Base-by-base conservation (phyloP, 2,329 filamentous ascomycete species). In the Colletotrichum lini region DNA sequence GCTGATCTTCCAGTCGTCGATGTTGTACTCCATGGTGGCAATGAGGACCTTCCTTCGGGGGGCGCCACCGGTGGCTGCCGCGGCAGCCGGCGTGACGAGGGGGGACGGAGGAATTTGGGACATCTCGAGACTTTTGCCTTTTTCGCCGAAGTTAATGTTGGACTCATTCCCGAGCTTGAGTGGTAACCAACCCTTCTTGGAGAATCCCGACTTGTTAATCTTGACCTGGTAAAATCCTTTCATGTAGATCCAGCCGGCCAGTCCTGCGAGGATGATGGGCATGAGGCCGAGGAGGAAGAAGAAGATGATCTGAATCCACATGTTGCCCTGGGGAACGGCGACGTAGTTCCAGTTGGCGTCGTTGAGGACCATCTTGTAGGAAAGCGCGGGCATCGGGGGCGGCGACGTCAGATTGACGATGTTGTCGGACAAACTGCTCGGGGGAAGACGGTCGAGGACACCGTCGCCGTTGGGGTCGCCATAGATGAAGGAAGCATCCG, bases 21-120 rank as follows among this genome's bases (percentile, higher is more conserved):
- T 92, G 72, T 92, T 90, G 79, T 93, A 93, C 78, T 93, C 91
- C 89, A 93, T 92, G 8, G 91, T 92, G 15, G 90, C 91, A 64
- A 93, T 91, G 26, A 93, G 84, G 2, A 92, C 87, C 42, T 86
- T 91, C n/a, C 88, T 82, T 54, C 83, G 77, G 23, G 82, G 79
- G 18, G 67, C 68, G 53, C 72, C 74, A 44, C 67, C 72, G 18
- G 73, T 67, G 2, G 70, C 72, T 15, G 78, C 57, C 2, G 53
- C 74, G 44, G 54, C 72, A 42, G 58, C 50, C 15, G 69, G 69
- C 40, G 70, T 65, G 42, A 58, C 65, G 64, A 59, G 23, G 38
- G 66, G 60, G n/a, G 70, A 70, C 23, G 53, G 65, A 63, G 68
- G 65, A 30, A 68, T 73, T 40, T 73, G 65, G 30, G 70, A 67